A percentile compares a stretch with the other conserved stretches of the same genome.
Evolutionary conservation across 768 basidiomycete species (phyloP).

Genomic region (Kwoniella sp.): DNA sequence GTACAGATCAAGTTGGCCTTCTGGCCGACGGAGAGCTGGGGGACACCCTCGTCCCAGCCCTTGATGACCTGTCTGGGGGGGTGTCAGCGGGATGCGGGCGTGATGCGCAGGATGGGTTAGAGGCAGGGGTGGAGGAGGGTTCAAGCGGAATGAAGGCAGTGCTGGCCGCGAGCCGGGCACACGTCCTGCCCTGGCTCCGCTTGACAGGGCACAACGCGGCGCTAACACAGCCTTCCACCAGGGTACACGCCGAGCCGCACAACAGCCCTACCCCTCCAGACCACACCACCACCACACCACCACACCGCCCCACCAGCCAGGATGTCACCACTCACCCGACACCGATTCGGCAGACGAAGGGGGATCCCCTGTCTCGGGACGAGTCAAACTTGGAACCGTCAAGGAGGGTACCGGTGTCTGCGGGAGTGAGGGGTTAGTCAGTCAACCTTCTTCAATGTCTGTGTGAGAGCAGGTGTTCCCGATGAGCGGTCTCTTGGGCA

Average conservation of each 20-base stretch:
- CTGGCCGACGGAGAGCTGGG: slow-evolving; percentile 48
- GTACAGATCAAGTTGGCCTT: slow-evolving; percentile 51
- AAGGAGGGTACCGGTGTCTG: slow-evolving; percentile 49
- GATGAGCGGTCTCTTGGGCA: too few relatives aligned
- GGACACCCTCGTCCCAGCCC: slow-evolving; percentile 50
- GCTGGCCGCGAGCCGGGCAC: too few relatives aligned
- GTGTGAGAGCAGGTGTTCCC: background rate
- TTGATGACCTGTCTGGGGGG: slow-evolving; percentile 41
- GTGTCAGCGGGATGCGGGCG: too few relatives aligned
- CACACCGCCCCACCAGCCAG: too few relatives aligned
- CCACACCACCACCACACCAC: too few relatives aligned
- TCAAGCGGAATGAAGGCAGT: too few relatives aligned
- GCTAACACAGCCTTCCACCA: too few relatives aligned
- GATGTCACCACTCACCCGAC: slow-evolving; percentile 27
- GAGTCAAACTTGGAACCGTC: slow-evolving; percentile 51
- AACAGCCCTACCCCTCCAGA: too few relatives aligned
- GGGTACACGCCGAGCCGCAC: too few relatives aligned
- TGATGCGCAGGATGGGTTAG: background rate
- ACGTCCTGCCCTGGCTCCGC: too few relatives aligned
- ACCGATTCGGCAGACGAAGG: slow-evolving; percentile 48
- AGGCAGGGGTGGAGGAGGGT: too few relatives aligned
- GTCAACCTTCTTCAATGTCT: background rate
- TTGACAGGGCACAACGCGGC: too few relatives aligned
- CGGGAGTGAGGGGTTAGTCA: background rate
- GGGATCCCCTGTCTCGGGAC: slow-evolving; percentile 43